A percentile compares a stretch with the other conserved stretches of the same genome.
Evolutionary conservation across 352 stramenopile species (phyloP).

Genomic region (Pythium brachiatum): DNA sequence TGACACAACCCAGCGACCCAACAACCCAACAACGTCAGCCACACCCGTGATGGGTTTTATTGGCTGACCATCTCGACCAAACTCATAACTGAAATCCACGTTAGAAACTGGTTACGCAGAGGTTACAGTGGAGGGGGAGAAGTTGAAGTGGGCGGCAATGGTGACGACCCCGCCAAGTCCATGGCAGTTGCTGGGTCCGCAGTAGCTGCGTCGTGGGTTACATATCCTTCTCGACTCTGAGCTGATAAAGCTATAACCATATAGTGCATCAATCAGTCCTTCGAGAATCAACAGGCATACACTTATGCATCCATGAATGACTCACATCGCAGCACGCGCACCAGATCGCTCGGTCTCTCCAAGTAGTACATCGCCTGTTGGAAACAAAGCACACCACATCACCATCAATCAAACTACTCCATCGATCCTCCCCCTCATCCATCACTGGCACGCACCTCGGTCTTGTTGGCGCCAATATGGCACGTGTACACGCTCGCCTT

Average conservation of each 20-base stretch:
- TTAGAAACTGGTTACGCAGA: neutral
- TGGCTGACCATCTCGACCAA: neutral
- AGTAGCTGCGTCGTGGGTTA: conserved; percentile 13
- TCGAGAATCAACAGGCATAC: neutral
- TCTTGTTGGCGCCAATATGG: conserved; percentile 72
- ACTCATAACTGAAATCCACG: neutral
- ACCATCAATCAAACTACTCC: neutral
- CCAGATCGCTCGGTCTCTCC: conserved; percentile 55
- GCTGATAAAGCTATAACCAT: conserved; percentile 40
- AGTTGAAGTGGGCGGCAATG: neutral
- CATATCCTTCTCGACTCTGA: conserved; percentile 53
- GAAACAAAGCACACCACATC: neutral
- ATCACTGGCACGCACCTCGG: conserved; percentile 37
- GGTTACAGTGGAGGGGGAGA: neutral
- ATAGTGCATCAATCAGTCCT: neutral
- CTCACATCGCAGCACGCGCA: conserved; percentile 56
- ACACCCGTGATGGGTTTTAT: conserved; percentile 1
- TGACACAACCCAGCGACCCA: conserved; percentile 4
- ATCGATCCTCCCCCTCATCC: neutral
- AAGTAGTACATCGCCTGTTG: conserved; percentile 69
- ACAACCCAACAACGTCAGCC: neutral
- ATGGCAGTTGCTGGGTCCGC: neutral
- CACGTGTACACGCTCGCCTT: conserved; percentile 65
- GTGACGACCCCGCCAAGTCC: neutral
- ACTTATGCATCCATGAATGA: conserved; percentile 6